These are phyloP conservation scores for Plasmodium gonderi DNA, from an alignment of 169 alveolate species.

Conservation along the genomic window DNA sequence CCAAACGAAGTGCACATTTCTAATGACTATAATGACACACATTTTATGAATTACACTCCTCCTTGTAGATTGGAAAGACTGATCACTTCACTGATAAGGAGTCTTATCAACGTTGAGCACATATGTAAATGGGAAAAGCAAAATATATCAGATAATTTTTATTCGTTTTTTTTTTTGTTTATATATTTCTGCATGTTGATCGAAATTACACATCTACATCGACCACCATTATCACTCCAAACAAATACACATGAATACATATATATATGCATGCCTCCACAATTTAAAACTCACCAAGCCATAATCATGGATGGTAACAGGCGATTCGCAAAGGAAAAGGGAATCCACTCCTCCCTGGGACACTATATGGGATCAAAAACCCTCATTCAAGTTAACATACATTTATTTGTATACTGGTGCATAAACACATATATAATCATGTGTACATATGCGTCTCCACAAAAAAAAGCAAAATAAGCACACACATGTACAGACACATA, in stretches of 20 bases:
- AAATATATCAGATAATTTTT: background rate
- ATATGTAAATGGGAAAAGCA: slow-evolving; percentile 55
- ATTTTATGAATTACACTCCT: background rate
- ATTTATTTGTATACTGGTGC: background rate
- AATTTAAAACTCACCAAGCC: slow-evolving; percentile 82
- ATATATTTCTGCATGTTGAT: background rate
- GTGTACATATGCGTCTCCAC: background rate
- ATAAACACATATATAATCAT: background rate
- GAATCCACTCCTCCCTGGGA: slow-evolving; percentile 78
- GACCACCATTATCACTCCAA: background rate
- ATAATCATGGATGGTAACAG: slow-evolving; percentile 94
- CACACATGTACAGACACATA: too few relatives aligned
- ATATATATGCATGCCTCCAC: background rate
- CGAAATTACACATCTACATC: background rate
- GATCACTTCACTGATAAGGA: slow-evolving; percentile 43
- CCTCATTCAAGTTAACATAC: slow-evolving; percentile 62
- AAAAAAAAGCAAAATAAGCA: too few relatives aligned
- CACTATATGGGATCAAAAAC: slow-evolving; percentile 81
- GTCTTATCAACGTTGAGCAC: slow-evolving; percentile 39
- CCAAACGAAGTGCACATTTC: too few relatives aligned
- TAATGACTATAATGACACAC: too few relatives aligned
- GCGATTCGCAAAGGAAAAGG: slow-evolving; percentile 86
- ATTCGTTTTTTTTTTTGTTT: background rate
- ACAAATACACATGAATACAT: background rate
- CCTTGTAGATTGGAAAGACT: slow-evolving; percentile 61